Evolutionary conservation across 1,284 basidiomycete genomes (phyloP), one percentile per base, ranked within the genome.

Genomic region (Acaromyces ingoldii): DNA sequence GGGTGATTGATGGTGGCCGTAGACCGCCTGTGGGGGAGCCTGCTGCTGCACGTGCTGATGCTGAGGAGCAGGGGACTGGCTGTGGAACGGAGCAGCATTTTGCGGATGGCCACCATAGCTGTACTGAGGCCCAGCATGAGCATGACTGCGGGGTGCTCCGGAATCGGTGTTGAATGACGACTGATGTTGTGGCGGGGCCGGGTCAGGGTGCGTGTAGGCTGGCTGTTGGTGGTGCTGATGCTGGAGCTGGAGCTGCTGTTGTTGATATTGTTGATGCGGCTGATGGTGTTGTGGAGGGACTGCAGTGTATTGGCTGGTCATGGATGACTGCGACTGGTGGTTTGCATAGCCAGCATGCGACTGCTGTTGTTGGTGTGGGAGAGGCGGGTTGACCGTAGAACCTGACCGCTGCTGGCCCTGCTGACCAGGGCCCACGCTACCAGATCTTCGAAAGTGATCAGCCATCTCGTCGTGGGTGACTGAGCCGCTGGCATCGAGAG

Each of bases 401-500:
- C 28, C 15, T 51, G 60, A n/a, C 51, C 41, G 66, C 17, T 53
- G 70, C 47, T 66, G 65, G 31, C 43, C 54, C 38, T 53, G 38
- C 19, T 37, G 42, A 26, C 82, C 82, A 0, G 87, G 87, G 57
- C 85, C 86, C 0, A 81, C 80, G 55, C 79, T 81, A 36, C 83
- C 74, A 3, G 77, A 71, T n/a, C 75, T 56, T 7, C 59, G 50
- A 55, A 69, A 81, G 39, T 78, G 75, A 40, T 80, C 79, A 0
- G 88, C 87, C 84, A 91, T 85, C 43, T 83, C 82, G 76, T 92
- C 89, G 61, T 86, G 83, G 21, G 85, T 80, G 9, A 91, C 88
- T 13, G 84, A 82, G 6, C 89, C 89, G 49, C 78, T 82, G 1
- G 85, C 84, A 68, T 89, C 88, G 15, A 91, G 78, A 9, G 83